phyloP scores from a whole-genome alignment of 176 grass and related monocot species.

The Typha latifolia region DNA sequence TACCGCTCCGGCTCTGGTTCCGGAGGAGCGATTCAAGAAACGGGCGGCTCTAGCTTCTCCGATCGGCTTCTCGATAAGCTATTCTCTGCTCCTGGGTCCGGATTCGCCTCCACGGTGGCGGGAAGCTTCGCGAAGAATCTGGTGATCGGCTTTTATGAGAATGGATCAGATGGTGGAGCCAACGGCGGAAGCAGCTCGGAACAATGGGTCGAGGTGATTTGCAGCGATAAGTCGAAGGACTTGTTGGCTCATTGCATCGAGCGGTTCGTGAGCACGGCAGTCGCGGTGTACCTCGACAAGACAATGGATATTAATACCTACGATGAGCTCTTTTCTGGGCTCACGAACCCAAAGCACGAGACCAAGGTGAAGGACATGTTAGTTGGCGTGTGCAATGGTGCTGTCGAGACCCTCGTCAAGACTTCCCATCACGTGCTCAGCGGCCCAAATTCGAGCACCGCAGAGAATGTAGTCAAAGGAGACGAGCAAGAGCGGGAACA shows the following conservation, averaged over 20 bases:
- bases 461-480: slow-evolving; percentile 5
- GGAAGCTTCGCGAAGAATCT: slow-evolving; percentile 70
- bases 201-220: slow-evolving; percentile 58
- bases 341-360: slow-evolving; percentile 72
- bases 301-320: slow-evolving; percentile 95
- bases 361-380: slow-evolving; percentile 68
- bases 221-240: slow-evolving; percentile 34
- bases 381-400: slow-evolving; percentile 63
- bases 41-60: slow-evolving; percentile 17
- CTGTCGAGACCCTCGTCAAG: slow-evolving; percentile 82
- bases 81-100: slow-evolving; percentile 57
- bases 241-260: slow-evolving; percentile 43
- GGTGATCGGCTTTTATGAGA: slow-evolving; percentile 41
- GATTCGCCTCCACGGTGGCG: slow-evolving; percentile 50
- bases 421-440: slow-evolving; percentile 58
- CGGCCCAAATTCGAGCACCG: not conserved
- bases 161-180: slow-evolving; percentile 2
- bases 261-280: slow-evolving; percentile 53
- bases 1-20: slow-evolving; percentile 14
- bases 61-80: slow-evolving; percentile 75
- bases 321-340: slow-evolving; percentile 72
- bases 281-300: slow-evolving; percentile 84
- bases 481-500: slow-evolving; percentile 7
- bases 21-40: not conserved
- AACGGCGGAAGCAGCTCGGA: slow-evolving; percentile 17